Evolutionary conservation across 164 flowering plant species (phyloP).

Genomic region (Liquidambar formosana): DNA sequence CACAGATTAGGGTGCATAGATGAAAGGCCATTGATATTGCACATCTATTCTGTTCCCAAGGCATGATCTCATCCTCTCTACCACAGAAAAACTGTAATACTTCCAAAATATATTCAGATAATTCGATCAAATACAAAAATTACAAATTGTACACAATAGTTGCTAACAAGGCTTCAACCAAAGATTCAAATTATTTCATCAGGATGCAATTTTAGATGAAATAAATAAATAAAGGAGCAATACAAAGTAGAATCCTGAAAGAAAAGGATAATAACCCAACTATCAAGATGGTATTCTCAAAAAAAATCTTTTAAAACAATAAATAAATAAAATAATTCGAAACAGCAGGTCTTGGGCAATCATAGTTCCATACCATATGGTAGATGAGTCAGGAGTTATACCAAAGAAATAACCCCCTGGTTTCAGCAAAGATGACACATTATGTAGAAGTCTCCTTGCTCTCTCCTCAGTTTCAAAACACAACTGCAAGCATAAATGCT

Average conservation of each 20-base stretch:
- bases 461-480: slow-evolving; percentile 89
- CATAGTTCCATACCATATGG: slow-evolving; percentile 79
- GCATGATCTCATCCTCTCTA: not conserved
- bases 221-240: too few species aligned
- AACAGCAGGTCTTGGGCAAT: not conserved
- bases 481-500: slow-evolving; percentile 42
- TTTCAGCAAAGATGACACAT: slow-evolving; percentile 79
- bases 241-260: not conserved
- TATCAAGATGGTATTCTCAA: not conserved
- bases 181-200: too few species aligned
- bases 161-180: not conserved
- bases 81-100: not conserved
- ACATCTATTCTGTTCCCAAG: not conserved
- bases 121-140: too few species aligned
- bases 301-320: too few species aligned
- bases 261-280: not conserved
- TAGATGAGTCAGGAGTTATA: slow-evolving; percentile 97
- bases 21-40: not conserved
- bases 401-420: slow-evolving; percentile 98
- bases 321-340: not conserved
- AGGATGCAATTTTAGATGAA: too few species aligned
- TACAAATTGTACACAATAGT: not conserved
- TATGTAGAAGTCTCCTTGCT: slow-evolving; percentile 76
- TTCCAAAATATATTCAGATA: not conserved
- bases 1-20: not conserved